Base-by-base conservation (phyloP, 306 rosid species). In the Neltuma alba region DNA sequence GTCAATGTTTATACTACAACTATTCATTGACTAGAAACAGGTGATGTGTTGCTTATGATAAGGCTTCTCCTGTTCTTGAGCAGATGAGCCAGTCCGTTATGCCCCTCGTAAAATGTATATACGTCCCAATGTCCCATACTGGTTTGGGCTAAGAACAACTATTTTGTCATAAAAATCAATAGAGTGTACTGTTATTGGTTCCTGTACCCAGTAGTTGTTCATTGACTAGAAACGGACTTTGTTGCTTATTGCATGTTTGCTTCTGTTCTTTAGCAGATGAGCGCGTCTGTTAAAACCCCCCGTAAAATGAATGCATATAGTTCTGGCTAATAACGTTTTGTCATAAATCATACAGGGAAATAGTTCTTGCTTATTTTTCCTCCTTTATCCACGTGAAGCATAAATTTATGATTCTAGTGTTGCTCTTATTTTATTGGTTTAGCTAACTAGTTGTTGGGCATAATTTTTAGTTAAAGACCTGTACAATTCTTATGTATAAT, bases 1-100 rank as follows among this genome's bases (percentile, higher is more conserved):
- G 15, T 57, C 37, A 42, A 40, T 7, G 60, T 23, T 50, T 80
- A 52, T 75, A 18, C 8, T 66, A 5, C 13, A 34, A 2, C 54
- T 74, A 9, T 57, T 55, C 28, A 74, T 74, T 38, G 36, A 61
- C n/a, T 27, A 14, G 67, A 42, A 71, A 61, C 25, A 11, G 48
- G 18, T 34, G 11, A 1, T 48, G 25, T 47, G 83, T 33, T 27
- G 54, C 33, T 47, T 15, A 28, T 40, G 69, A 18, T 72, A 16
- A 62, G 73, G 27, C 21, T 48, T 79, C n/a, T 72, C n/a, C 16
- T 34, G 30, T 71, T 21, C 72, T 38, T 40, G 20, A 10, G 72
- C 20, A 37, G 31, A 37, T 66, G 33, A 21, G 72, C 50, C 9
- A 38, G 50, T 38, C 72, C 21, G 16, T 66, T 11, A 66, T n/a